phyloP scores from a whole-genome alignment of 2,329 filamentous ascomycete species.

The Aureobasidium namibiae region DNA sequence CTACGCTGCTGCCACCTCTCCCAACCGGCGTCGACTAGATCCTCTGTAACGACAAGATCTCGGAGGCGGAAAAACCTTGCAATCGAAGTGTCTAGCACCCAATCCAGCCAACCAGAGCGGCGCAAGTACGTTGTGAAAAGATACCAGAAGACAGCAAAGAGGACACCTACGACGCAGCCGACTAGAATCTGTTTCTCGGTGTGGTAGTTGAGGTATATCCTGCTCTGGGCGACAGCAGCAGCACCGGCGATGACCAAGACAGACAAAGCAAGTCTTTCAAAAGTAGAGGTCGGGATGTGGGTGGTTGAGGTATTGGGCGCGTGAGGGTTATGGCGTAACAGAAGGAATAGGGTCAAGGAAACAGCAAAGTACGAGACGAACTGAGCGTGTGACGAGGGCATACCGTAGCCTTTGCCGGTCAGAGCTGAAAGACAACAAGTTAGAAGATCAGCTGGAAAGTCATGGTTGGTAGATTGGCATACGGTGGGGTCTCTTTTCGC shows the following conservation, averaged over 20 bases:
- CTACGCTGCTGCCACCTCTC: constrained; percentile 50
- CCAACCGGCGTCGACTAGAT: constrained; percentile 87
- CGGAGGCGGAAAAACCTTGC: constrained; percentile 63
- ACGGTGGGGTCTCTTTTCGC: constrained; percentile 79
- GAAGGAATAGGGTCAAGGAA: constrained; percentile 74
- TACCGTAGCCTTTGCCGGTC: constrained; percentile 90
- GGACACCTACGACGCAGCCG: constrained; percentile 61
- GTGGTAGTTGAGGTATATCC: constrained; percentile 90
- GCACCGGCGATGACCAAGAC: constrained; percentile 33
- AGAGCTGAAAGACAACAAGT: constrained; percentile 40
- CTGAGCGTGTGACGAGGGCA: constrained; percentile 93
- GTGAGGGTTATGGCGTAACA: constrained; percentile 63
- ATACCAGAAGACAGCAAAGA: constrained; percentile 75
- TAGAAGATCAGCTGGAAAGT: not conserved
- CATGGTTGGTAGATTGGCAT: constrained; percentile 32
- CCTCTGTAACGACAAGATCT: constrained; percentile 80
- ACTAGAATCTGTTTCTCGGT: constrained; percentile 80
- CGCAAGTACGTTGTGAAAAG: constrained; percentile 58
- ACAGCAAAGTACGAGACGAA: constrained; percentile 89
- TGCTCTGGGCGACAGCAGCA: constrained; percentile 60
- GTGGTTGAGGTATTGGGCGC: constrained; percentile 34
- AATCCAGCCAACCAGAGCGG: constrained; percentile 59
- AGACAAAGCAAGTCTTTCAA: constrained; percentile 51
- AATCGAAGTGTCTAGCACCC: constrained; percentile 59
- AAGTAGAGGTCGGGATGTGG: constrained; percentile 49